A percentile compares a stretch with the other conserved stretches of the same genome.
These are phyloP conservation scores for Dioscorea alata DNA, from an alignment of 106 monocot species.

Conservation along the genomic window DNA sequence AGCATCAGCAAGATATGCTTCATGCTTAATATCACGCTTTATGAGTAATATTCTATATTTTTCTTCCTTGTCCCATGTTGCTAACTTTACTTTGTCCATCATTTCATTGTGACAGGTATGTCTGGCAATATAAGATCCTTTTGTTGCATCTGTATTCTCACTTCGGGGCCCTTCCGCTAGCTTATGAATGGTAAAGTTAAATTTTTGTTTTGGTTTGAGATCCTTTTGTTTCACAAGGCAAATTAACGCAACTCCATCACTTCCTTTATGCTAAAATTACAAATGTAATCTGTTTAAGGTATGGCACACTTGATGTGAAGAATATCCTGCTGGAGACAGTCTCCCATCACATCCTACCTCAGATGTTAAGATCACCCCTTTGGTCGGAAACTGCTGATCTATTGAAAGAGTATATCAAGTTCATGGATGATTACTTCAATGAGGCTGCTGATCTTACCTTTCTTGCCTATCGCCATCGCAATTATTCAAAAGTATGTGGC, in stretches of 20 bases:
- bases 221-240: too few relatives aligned
- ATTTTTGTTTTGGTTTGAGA: not conserved
- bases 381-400: conserved; percentile 45
- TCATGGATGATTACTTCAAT: conserved; percentile 88
- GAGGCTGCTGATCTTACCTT: conserved; percentile 94
- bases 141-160: conserved; percentile 79
- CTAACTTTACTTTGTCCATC: conserved; percentile 3
- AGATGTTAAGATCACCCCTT: conserved; percentile 68
- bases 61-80: not conserved
- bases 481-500: conserved; percentile 68
- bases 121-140: conserved; percentile 80
- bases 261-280: too few relatives aligned
- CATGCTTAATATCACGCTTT: too few relatives aligned
- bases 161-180: conserved; percentile 60
- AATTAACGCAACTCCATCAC: too few relatives aligned
- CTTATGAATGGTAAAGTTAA: conserved; percentile 69
- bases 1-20: too few relatives aligned
- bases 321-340: conserved; percentile 82
- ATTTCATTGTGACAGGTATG: conserved; percentile 41
- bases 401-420: conserved; percentile 83
- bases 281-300: conserved; percentile 36
- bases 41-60: too few relatives aligned
- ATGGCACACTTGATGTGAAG: conserved; percentile 69
- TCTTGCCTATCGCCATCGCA: conserved; percentile 90
- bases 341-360: conserved; percentile 92